Base-by-base conservation (phyloP, 257 asterid genomes). In the Scutellaria galericulata region DNA sequence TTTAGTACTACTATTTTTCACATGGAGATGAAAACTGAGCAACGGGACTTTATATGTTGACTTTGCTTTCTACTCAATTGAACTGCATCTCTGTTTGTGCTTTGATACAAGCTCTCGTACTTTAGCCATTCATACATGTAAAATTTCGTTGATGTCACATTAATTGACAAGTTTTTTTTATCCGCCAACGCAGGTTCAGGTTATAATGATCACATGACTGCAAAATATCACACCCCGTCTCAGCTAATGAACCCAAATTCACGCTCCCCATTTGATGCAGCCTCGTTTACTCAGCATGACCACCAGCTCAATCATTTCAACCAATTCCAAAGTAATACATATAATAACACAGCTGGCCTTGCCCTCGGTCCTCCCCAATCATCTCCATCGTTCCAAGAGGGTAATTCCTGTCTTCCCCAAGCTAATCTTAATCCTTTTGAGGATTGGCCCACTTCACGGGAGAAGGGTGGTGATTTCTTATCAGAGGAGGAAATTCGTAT, bases 401-500 rank as follows among this genome's bases (percentile, higher is more conserved):
- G 74, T 2, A 78, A 73, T 76, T 64, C 93, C 7, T 76, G 90
- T 13, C 83, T 72, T 70, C 87, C 82, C 27, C 92, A 80, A 68
- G 24, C 86, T 14, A 82, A 76, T 66, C 75, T 85, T 7, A 85
- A 84, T 76, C 90, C 95, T 27, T 89, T 83, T 13, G 96, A 83
- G n/a, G 92, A 93, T 69, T 92, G 98, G 97, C 53, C 93, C 62
- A 83, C 64, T 68, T 81, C 80, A 71, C 84, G 79, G 46, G 96
- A 84, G 56, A 87, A 84, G 82, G 96, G 86, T 7, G 81, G 74
- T n/a, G 95, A 87, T 35, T 86, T 87, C 74, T 53, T 95, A 79
- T 89, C 97, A 0, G 97, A 89, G 78, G 99, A 94, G 74, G 99
- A 92, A 60, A 95, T 95, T 42, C 97, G 98, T 20, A 62, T 87